Percentiles rank a stretch among this genome's conserved stretches.
Evolutionary conservation across 140 eudicot genomes (phyloP).

Genomic region (Anethum foeniculum): DNA sequence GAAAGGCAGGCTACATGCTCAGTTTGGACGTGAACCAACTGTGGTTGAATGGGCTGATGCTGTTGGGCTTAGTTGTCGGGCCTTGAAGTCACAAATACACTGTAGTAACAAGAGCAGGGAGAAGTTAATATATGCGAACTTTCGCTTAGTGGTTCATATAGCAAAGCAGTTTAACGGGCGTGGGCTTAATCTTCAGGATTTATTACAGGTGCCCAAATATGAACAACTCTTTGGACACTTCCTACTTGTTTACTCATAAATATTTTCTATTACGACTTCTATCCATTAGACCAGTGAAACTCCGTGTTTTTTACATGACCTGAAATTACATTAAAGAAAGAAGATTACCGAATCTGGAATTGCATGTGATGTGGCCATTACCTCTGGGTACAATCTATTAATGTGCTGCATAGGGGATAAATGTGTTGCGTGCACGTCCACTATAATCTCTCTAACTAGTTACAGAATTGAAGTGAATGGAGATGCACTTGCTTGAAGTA

Average conservation of each 20-base stretch:
- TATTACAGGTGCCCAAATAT: conserved; percentile 59
- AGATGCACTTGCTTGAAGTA: neutral
- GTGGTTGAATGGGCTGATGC: conserved; percentile 85
- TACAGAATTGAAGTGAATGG: neutral
- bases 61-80: conserved; percentile 44
- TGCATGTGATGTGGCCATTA: neutral
- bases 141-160: conserved; percentile 88
- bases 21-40: conserved; percentile 85
- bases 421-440: neutral
- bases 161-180: conserved; percentile 78
- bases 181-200: conserved; percentile 77
- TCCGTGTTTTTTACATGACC: neutral
- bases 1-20: conserved; percentile 40
- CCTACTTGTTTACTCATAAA: neutral
- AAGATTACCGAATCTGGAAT: neutral
- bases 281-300: neutral
- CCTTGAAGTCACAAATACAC: conserved; percentile 45
- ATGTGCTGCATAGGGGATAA: neutral
- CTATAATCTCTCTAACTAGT: neutral
- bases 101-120: conserved; percentile 64
- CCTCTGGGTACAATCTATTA: neutral
- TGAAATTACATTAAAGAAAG: neutral
- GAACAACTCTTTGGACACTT: neutral
- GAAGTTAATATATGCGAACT: conserved; percentile 66
- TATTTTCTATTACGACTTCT: neutral